Conservation (phyloP, 345 rosid species). For the Populus pruinosa region DNA sequence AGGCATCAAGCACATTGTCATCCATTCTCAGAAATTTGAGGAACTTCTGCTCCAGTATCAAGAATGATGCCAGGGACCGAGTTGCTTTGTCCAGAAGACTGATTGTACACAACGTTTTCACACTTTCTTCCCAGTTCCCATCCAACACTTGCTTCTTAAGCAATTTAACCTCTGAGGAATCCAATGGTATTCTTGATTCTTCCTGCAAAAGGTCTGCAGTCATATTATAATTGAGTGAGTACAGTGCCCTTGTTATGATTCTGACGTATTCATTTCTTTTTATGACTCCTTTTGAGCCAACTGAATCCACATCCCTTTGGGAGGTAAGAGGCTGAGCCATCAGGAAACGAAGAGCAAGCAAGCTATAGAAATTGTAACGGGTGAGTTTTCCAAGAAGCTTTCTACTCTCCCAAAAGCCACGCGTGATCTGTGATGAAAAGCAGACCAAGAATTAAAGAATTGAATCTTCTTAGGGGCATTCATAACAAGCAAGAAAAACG, state of each 20-base stretch:
- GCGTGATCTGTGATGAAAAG: neutral
- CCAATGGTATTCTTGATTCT: slow-evolving; percentile 61
- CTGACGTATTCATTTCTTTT: slow-evolving; percentile 57
- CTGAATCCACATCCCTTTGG: slow-evolving; percentile 50
- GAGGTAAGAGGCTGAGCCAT: slow-evolving; percentile 57
- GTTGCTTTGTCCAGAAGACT: slow-evolving; percentile 38
- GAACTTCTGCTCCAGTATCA: slow-evolving; percentile 62
- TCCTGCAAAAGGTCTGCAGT: slow-evolving; percentile 59
- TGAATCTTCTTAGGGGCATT: neutral
- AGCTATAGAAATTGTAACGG: slow-evolving; percentile 27
- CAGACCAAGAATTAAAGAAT: neutral
- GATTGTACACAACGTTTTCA: slow-evolving; percentile 40
- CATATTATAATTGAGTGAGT: slow-evolving; percentile 58
- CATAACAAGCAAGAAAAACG: neutral
- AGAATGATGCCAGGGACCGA: slow-evolving; percentile 40
- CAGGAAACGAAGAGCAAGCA: slow-evolving; percentile 29
- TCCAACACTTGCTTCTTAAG: slow-evolving; percentile 48
- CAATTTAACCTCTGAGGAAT: slow-evolving; percentile 37
- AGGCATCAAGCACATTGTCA: slow-evolving; percentile 43
- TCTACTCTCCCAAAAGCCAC: slow-evolving; percentile 35
- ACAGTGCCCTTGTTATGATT: slow-evolving; percentile 51
- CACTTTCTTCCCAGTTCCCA: slow-evolving; percentile 57
- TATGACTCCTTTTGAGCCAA: slow-evolving; percentile 61
- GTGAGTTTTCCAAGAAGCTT: slow-evolving; percentile 39
- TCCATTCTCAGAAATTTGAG: slow-evolving; percentile 47